A percentile compares a stretch with the other conserved stretches of the same genome.
These are phyloP conservation scores for Geoglossum cookeanum DNA, from an alignment of 2,329 filamentous ascomycete genomes.

Conservation along the genomic window DNA sequence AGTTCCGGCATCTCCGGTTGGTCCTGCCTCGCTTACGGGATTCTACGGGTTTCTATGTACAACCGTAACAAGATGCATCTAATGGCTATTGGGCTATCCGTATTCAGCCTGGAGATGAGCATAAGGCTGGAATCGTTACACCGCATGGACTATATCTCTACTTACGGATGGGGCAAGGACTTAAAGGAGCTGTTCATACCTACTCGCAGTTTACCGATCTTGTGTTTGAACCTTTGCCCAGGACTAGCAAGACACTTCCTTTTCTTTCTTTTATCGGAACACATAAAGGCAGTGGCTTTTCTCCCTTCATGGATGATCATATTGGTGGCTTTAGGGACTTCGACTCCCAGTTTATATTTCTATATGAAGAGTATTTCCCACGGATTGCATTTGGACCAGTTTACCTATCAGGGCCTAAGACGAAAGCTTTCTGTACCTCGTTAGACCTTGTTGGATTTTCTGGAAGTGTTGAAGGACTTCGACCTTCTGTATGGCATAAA, in stretches of 20 bases:
- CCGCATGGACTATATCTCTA: neutral
- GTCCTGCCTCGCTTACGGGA: too few relatives aligned
- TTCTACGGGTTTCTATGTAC: too few relatives aligned
- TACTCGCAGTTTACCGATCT: conserved; percentile 1
- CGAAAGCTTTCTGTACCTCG: neutral
- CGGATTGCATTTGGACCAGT: neutral
- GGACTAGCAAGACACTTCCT: neutral
- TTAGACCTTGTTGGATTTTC: neutral
- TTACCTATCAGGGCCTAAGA: neutral
- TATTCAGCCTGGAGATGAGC: neutral
- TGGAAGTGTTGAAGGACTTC: neutral
- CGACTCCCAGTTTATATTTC: neutral
- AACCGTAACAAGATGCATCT: too few relatives aligned
- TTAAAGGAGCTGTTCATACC: neutral
- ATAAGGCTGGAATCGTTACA: neutral
- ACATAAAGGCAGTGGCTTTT: neutral
- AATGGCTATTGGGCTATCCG: neutral
- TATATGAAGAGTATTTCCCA: neutral
- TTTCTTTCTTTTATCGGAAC: neutral
- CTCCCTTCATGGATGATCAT: neutral
- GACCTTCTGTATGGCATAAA: neutral
- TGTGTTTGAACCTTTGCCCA: neutral
- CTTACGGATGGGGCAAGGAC: neutral
- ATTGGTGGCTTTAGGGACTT: neutral
- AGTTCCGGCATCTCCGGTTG: too few relatives aligned